phyloP scores from a whole-genome alignment of 495 filamentous ascomycete genomes.

The Xylaria longipes region DNA sequence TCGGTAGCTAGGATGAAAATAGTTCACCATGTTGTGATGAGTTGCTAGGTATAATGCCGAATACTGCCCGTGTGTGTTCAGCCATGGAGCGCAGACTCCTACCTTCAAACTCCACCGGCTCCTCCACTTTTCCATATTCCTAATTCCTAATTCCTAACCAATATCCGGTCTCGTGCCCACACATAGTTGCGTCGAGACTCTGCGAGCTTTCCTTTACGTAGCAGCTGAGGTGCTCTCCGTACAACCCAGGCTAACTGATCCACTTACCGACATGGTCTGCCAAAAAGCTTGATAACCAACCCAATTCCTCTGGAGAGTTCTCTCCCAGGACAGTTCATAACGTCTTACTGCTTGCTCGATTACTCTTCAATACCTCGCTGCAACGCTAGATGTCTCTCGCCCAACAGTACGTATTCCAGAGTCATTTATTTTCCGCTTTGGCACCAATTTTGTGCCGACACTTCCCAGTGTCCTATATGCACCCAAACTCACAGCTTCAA shows the following conservation, averaged over 20 bases:
- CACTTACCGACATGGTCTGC: not conserved
- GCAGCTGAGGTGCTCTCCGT: not conserved
- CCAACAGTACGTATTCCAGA: slow-evolving; percentile 19
- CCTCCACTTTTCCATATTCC: slow-evolving; percentile 12
- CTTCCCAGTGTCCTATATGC: not conserved
- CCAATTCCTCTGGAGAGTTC: not conserved
- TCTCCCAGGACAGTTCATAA: not conserved
- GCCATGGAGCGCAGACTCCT: not conserved
- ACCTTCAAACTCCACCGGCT: slow-evolving; percentile 3
- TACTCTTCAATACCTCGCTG: not conserved
- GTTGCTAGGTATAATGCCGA: not conserved
- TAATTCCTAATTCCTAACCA: not conserved
- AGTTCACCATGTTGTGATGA: not conserved
- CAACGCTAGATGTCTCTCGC: slow-evolving; percentile 27
- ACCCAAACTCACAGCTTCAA: not conserved
- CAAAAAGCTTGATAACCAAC: slow-evolving; percentile 1
- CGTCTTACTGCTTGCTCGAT: slow-evolving; percentile 1
- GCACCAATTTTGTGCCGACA: no score
- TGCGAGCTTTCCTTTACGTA: slow-evolving; percentile 14
- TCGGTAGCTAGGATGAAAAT: not conserved
- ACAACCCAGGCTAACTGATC: not conserved
- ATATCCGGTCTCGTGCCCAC: slow-evolving; percentile 11
- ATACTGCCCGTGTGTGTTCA: not conserved
- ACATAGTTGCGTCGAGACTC: not conserved
- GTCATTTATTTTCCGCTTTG: not conserved